Conservation (phyloP, 164 flowering plant genomes). For the Macadamia integrifolia region DNA sequence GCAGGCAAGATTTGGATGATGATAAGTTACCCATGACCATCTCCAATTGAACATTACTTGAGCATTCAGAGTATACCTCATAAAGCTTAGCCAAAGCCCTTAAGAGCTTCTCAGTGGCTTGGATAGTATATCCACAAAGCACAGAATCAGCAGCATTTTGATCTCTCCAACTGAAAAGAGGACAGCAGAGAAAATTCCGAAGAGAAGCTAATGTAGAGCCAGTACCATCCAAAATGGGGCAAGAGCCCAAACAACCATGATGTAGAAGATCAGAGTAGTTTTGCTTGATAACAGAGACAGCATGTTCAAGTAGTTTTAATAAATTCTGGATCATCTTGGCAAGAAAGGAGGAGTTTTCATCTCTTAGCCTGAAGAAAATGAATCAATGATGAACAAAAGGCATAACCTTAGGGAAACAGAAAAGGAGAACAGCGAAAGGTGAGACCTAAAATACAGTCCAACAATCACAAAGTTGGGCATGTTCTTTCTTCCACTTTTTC, state of each 20-base stretch:
- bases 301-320: slow-evolving; percentile 39
- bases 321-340: slow-evolving; percentile 38
- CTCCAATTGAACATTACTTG: slow-evolving; percentile 29
- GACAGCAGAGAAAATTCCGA: slow-evolving; percentile 43
- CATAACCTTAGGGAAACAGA: not conserved
- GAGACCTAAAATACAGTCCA: not conserved
- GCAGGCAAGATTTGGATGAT: slow-evolving; percentile 17
- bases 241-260: slow-evolving; percentile 31
- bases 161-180: slow-evolving; percentile 39
- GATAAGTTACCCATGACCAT: slow-evolving; percentile 18
- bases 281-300: slow-evolving; percentile 38
- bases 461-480: not conserved
- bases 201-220: slow-evolving; percentile 36
- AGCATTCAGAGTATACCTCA: slow-evolving; percentile 31
- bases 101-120: slow-evolving; percentile 54
- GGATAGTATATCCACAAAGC: slow-evolving; percentile 24
- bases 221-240: slow-evolving; percentile 24
- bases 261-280: slow-evolving; percentile 25
- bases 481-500: no score
- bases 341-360: slow-evolving; percentile 36
- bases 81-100: slow-evolving; percentile 43
- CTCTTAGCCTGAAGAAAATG: slow-evolving; percentile 44
- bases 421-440: not conserved
- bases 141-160: slow-evolving; percentile 23
- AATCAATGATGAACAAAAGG: slow-evolving; percentile 3